Conservation (phyloP, 345 rosid genomes). For the Hibiscus trionum region DNA sequence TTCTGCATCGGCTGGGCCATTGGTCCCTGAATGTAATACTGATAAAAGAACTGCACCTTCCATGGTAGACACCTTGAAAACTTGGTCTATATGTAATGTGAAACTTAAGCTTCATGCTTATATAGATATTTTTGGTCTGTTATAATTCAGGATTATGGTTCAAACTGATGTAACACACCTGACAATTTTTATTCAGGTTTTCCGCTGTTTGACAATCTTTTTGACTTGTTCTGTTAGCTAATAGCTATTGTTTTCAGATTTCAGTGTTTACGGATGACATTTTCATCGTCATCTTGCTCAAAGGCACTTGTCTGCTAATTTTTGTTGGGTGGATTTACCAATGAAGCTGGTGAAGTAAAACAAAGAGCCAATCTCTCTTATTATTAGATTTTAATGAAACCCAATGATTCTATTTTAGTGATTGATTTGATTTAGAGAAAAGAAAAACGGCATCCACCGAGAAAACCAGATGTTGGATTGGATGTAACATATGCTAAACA, state of each 20-base stretch:
- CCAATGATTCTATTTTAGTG: background rate
- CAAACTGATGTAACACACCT: background rate
- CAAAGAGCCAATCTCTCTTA: background rate
- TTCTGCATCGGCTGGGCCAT: constrained; percentile 19
- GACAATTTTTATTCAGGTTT: background rate
- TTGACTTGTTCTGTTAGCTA: constrained; percentile 1
- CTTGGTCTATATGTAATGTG: constrained; percentile 29
- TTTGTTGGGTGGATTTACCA: constrained; percentile 1
- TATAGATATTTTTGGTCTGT: background rate
- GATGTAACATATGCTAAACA: too few species aligned
- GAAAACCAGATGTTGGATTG: too few species aligned
- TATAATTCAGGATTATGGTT: constrained; percentile 3
- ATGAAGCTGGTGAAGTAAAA: constrained; percentile 10
- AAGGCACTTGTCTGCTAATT: background rate
- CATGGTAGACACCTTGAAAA: constrained; percentile 26
- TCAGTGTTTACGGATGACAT: background rate
- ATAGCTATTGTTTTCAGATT: background rate
- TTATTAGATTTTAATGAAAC: background rate
- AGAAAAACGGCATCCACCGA: too few species aligned
- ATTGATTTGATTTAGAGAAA: too few species aligned
- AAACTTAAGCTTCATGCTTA: constrained; percentile 30
- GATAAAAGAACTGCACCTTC: constrained; percentile 40
- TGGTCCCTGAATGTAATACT: constrained; percentile 29
- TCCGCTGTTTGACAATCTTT: background rate
- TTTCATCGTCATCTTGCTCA: background rate